Percentiles rank a stretch among this genome's conserved stretches.
Evolutionary conservation across 306 rosid genomes (phyloP).

Genomic region (Quercus ilex): DNA sequence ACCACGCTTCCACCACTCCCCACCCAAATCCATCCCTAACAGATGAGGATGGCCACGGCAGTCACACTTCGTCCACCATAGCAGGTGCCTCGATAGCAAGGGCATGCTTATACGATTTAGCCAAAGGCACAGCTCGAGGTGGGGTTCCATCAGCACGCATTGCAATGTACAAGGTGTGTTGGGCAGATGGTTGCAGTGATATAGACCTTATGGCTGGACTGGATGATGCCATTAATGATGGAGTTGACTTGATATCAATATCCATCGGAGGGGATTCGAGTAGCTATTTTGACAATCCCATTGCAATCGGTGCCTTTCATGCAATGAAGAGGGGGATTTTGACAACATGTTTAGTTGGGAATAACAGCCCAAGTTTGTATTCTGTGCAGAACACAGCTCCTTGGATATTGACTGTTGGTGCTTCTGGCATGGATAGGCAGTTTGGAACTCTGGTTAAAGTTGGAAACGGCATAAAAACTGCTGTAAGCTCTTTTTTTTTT

Average conservation of each 20-base stretch:
- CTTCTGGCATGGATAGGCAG: too few relatives aligned
- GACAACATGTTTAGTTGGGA: slow-evolving; percentile 66
- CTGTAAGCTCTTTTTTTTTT: slow-evolving; percentile 19
- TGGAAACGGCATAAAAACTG: neutral
- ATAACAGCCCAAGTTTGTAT: slow-evolving; percentile 40
- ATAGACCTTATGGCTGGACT: slow-evolving; percentile 65
- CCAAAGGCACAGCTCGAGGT: slow-evolving; percentile 70
- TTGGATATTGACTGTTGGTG: slow-evolving; percentile 50
- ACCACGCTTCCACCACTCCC: too few relatives aligned
- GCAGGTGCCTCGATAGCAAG: slow-evolving; percentile 41
- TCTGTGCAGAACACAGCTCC: slow-evolving; percentile 68
- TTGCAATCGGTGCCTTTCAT: slow-evolving; percentile 22
- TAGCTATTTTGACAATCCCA: slow-evolving; percentile 16
- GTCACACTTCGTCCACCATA: neutral
- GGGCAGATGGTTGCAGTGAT: slow-evolving; percentile 60
- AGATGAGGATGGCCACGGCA: slow-evolving; percentile 67
- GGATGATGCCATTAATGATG: slow-evolving; percentile 78
- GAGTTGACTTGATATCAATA: slow-evolving; percentile 62
- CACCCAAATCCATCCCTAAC: slow-evolving; percentile 24
- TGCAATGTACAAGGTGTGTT: slow-evolving; percentile 40
- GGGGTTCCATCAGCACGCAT: too few relatives aligned
- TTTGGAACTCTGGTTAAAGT: too few relatives aligned
- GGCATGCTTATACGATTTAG: slow-evolving; percentile 62
- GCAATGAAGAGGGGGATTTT: slow-evolving; percentile 58
- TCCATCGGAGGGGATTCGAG: slow-evolving; percentile 48